Evolutionary conservation across 2,329 filamentous ascomycete genomes (phyloP).

Genomic region (Arthrocladium fulminans): DNA sequence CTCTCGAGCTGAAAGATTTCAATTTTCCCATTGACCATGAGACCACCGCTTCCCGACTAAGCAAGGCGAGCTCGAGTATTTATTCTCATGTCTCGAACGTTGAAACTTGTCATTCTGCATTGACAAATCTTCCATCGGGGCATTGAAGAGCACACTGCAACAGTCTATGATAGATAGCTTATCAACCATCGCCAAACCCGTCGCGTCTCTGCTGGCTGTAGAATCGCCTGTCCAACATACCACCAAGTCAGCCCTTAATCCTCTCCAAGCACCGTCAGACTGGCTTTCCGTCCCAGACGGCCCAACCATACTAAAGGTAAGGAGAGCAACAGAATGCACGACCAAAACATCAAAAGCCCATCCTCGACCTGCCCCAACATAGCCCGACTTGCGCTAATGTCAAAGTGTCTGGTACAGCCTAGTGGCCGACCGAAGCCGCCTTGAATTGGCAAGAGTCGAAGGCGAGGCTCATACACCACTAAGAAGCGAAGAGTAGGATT

Average conservation of each 20-base stretch:
- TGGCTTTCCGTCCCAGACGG: background rate
- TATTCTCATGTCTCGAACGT: no score
- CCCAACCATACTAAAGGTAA: background rate
- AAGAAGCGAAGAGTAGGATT: background rate
- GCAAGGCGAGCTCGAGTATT: no score
- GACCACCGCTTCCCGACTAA: no score
- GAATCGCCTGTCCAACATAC: background rate
- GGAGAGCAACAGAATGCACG: background rate
- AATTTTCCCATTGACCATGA: no score
- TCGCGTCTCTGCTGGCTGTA: background rate
- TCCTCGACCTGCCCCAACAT: background rate
- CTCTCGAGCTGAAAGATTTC: no score
- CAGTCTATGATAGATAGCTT: background rate
- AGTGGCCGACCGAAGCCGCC: background rate
- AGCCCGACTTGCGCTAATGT: background rate
- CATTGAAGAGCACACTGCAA: background rate
- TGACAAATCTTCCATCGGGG: background rate
- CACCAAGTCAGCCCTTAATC: background rate
- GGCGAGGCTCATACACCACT: slow-evolving; percentile 3
- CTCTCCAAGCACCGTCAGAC: background rate
- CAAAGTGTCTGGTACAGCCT: background rate
- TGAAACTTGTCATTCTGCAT: background rate
- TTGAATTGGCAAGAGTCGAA: background rate
- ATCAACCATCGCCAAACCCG: no score
- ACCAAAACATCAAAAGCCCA: background rate